A percentile compares a stretch with the other conserved stretches of the same genome.
phyloP scores from a whole-genome alignment of 75 land plant species.

The Sequoiadendron giganteum region DNA sequence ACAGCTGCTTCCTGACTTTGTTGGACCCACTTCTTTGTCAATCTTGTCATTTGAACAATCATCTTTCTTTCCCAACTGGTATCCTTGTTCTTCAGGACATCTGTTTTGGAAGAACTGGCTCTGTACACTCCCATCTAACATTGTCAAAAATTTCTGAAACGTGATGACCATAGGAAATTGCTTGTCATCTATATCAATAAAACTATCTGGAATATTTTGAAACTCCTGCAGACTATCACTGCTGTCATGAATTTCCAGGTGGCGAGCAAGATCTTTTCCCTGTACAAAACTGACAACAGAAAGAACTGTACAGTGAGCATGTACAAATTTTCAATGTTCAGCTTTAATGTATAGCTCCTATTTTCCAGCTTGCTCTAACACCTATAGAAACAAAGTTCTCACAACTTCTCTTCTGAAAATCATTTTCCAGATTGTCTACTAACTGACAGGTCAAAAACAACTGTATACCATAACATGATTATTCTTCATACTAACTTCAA shows the following conservation, averaged over 20 bases:
- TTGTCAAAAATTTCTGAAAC: slow-evolving; percentile 50
- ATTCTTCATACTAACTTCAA: neutral
- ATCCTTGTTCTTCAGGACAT: neutral
- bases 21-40: neutral
- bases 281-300: neutral
- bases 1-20: neutral
- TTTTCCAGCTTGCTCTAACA: neutral
- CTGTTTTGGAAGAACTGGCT: slow-evolving; percentile 25
- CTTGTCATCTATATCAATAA: slow-evolving; percentile 22
- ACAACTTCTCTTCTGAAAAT: neutral
- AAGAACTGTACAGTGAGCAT: neutral
- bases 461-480: neutral
- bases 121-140: slow-evolving; percentile 52
- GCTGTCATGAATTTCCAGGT: slow-evolving; percentile 26
- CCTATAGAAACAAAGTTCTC: neutral
- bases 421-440: neutral
- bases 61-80: neutral
- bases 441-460: neutral
- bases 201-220: slow-evolving; percentile 43
- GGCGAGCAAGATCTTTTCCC: neutral
- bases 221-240: slow-evolving; percentile 12
- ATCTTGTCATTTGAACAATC: neutral
- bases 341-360: neutral
- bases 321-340: neutral
- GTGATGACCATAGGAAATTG: slow-evolving; percentile 61